Evolutionary conservation across 129 eudicot genomes (phyloP).

Genomic region (Apium graveolens): DNA sequence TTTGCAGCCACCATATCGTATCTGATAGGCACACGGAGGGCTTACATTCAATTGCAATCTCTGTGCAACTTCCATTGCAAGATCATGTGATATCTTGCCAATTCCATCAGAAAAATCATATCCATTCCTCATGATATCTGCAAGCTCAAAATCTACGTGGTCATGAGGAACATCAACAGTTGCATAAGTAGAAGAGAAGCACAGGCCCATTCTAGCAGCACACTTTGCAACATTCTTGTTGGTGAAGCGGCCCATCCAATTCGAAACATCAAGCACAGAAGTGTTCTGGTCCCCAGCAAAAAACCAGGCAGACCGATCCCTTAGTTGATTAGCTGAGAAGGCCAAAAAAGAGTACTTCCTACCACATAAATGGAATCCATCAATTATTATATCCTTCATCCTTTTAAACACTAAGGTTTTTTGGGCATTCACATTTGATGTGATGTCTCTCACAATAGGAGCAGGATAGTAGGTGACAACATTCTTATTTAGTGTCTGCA

Average conservation of each 20-base stretch:
- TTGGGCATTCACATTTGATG: constrained; percentile 22
- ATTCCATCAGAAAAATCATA: constrained; percentile 61
- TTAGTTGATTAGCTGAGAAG: constrained; percentile 50
- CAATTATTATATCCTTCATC: constrained; percentile 19
- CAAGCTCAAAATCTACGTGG: constrained; percentile 17
- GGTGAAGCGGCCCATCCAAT: constrained; percentile 48
- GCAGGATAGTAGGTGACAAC: constrained; percentile 31
- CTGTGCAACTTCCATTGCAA: constrained; percentile 42
- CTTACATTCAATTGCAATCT: constrained; percentile 27
- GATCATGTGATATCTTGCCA: constrained; percentile 43
- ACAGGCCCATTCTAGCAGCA: constrained; percentile 62
- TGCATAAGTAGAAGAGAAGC: constrained; percentile 59
- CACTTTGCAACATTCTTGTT: constrained; percentile 41
- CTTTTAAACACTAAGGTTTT: constrained; percentile 34
- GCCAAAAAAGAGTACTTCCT: constrained; percentile 52
- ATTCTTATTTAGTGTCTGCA: constrained; percentile 38
- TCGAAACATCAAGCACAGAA: constrained; percentile 13
- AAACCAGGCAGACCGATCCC: constrained; percentile 74
- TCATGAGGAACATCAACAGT: constrained; percentile 39
- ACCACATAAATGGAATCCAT: constrained; percentile 49
- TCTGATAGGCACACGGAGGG: constrained; percentile 56
- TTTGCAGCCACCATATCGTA: constrained; percentile 50
- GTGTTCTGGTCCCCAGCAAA: constrained; percentile 37
- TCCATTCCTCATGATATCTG: constrained; percentile 34
- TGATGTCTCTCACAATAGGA: constrained; percentile 37